Conservation (phyloP, 106 monocot species). For the Platanthera guangdongensis region DNA sequence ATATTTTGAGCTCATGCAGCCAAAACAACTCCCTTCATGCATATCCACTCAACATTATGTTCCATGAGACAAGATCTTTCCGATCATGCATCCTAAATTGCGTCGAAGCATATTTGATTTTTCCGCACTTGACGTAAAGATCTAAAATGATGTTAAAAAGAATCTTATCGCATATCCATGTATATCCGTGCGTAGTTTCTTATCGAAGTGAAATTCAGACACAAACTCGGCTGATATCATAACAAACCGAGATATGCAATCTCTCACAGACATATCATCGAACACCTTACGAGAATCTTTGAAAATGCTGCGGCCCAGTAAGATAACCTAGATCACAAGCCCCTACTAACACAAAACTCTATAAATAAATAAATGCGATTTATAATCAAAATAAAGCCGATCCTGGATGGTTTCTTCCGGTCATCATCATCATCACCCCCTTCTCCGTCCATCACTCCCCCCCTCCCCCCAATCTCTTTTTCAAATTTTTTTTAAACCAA, state of each 20-base stretch:
- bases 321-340: too few relatives aligned
- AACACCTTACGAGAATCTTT: constrained; percentile 47
- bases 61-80: constrained; percentile 73
- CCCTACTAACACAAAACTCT: too few relatives aligned
- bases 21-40: constrained; percentile 46
- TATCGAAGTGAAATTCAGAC: constrained; percentile 21
- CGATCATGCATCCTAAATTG: constrained; percentile 39
- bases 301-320: too few relatives aligned
- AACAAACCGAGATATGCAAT: constrained; percentile 76
- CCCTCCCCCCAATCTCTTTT: too few relatives aligned
- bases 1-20: constrained; percentile 33
- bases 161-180: constrained; percentile 61
- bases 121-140: constrained; percentile 84
- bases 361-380: too few relatives aligned
- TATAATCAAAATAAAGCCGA: too few relatives aligned
- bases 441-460: too few relatives aligned
- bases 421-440: too few relatives aligned
- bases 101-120: constrained; percentile 39
- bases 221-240: constrained; percentile 81
- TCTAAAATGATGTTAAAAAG: constrained; percentile 66
- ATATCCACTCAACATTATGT: constrained; percentile 72
- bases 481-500: too few relatives aligned
- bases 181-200: constrained; percentile 33
- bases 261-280: constrained; percentile 44
- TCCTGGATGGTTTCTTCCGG: too few relatives aligned